phyloP scores from a whole-genome alignment of 345 rosid genomes.

The Laguncularia racemosa region DNA sequence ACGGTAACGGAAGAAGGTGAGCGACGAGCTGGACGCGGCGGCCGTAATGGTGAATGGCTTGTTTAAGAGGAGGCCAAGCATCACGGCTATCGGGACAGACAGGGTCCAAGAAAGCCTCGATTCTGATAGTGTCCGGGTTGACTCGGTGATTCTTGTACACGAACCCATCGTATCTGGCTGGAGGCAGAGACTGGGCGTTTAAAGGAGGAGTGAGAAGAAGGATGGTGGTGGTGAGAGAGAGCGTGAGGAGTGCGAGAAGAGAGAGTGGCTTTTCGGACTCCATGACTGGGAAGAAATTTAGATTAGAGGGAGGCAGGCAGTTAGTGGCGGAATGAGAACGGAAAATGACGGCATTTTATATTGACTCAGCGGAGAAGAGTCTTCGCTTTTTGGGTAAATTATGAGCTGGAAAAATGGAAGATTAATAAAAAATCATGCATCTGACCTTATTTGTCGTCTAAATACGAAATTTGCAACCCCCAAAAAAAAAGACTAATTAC shows the following conservation, averaged over 20 bases:
- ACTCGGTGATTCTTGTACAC: slow-evolving; percentile 24
- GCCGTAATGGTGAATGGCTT: slow-evolving; percentile 54
- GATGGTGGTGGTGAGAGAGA: slow-evolving; percentile 12
- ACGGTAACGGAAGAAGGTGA: slow-evolving; percentile 92
- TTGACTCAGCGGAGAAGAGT: no score
- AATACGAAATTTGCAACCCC: no score
- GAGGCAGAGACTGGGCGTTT: slow-evolving; percentile 62
- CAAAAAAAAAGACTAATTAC: no score
- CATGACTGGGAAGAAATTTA: no score
- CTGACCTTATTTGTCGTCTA: no score
- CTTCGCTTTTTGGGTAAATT: no score
- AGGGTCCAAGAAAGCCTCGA: slow-evolving; percentile 90
- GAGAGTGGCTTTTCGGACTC: background rate
- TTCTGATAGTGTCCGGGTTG: slow-evolving; percentile 34
- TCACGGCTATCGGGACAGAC: slow-evolving; percentile 85
- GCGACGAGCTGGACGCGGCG: slow-evolving; percentile 45
- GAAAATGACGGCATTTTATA: no score
- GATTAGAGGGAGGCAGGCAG: no score
- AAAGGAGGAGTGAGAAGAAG: slow-evolving; percentile 3
- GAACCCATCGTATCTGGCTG: slow-evolving; percentile 75
- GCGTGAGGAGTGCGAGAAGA: slow-evolving; percentile 16
- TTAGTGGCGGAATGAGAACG: no score
- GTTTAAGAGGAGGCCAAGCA: slow-evolving; percentile 76
- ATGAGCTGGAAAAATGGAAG: no score
- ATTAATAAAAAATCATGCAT: no score